Conservation (phyloP, 139 green algal species). For the Chlorella sp. region DNA sequence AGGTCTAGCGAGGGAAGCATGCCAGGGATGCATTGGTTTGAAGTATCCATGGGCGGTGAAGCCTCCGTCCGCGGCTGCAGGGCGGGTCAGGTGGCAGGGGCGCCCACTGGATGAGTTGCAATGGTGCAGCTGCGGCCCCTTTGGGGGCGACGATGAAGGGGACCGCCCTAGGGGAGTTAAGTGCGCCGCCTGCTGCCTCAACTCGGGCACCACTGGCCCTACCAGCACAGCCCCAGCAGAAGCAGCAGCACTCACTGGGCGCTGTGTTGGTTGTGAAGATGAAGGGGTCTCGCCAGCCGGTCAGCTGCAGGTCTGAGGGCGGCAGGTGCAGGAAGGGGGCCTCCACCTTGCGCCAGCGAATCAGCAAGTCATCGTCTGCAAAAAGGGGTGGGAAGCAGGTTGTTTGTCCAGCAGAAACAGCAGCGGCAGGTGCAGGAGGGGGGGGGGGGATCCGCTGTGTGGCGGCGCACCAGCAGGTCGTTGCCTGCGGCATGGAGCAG, state of each 20-base stretch:
- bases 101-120: too few relatives aligned
- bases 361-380: conserved; percentile 60
- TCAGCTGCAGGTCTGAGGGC: conserved; percentile 67
- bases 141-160: too few relatives aligned
- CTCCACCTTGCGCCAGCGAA: conserved; percentile 73
- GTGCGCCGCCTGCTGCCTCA: too few relatives aligned
- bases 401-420: neutral
- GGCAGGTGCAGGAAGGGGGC: conserved; percentile 75
- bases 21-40: too few relatives aligned
- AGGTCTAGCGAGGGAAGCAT: too few relatives aligned
- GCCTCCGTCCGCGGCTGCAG: too few relatives aligned
- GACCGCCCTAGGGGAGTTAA: too few relatives aligned
- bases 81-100: too few relatives aligned
- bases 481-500: neutral
- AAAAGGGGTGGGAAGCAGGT: neutral
- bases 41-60: neutral
- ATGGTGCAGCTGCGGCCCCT: too few relatives aligned
- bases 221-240: neutral
- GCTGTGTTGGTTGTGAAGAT: conserved; percentile 46
- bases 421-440: neutral
- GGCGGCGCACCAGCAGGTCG: too few relatives aligned
- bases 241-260: neutral
- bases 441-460: too few relatives aligned
- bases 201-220: too few relatives aligned
- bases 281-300: conserved; percentile 88